phyloP scores from a whole-genome alignment of 164 flowering plant genomes.

The Dillenia suffruticosa region DNA sequence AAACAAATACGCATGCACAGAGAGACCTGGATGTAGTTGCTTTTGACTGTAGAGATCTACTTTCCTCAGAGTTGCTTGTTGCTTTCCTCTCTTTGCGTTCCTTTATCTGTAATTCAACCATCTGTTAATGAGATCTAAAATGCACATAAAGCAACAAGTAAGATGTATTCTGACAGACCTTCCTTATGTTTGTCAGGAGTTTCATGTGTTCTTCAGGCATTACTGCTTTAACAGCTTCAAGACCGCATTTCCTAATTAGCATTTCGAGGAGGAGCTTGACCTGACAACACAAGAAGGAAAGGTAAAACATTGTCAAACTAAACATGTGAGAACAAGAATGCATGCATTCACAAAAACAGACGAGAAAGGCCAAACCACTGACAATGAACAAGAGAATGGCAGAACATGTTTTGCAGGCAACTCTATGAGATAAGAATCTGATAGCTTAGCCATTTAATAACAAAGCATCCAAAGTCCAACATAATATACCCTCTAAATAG shows the following conservation, averaged over 20 bases:
- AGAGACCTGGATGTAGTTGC: slow-evolving; percentile 80
- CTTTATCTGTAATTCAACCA: slow-evolving; percentile 44
- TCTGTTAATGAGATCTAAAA: slow-evolving; percentile 1
- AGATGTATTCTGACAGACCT: slow-evolving; percentile 42
- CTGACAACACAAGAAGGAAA: slow-evolving; percentile 25
- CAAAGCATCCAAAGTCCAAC: no score
- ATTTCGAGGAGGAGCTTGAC: slow-evolving; percentile 84
- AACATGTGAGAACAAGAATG: no score
- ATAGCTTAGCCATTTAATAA: no score
- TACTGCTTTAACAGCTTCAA: slow-evolving; percentile 91
- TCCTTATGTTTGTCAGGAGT: slow-evolving; percentile 85
- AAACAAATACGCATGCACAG: background rate
- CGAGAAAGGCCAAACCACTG: background rate
- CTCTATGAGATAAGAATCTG: background rate
- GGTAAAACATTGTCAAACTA: no score
- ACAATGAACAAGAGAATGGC: background rate
- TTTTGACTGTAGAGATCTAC: slow-evolving; percentile 57
- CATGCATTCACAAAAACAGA: background rate
- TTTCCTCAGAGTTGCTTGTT: slow-evolving; percentile 45
- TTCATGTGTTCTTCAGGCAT: slow-evolving; percentile 98
- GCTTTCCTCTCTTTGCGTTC: slow-evolving; percentile 69
- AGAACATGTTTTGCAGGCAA: background rate
- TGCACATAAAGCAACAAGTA: background rate
- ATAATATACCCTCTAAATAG: no score
- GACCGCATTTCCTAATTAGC: slow-evolving; percentile 90